Base-by-base conservation (phyloP, 148 eudicot species). In the Pouteria glomerata region DNA sequence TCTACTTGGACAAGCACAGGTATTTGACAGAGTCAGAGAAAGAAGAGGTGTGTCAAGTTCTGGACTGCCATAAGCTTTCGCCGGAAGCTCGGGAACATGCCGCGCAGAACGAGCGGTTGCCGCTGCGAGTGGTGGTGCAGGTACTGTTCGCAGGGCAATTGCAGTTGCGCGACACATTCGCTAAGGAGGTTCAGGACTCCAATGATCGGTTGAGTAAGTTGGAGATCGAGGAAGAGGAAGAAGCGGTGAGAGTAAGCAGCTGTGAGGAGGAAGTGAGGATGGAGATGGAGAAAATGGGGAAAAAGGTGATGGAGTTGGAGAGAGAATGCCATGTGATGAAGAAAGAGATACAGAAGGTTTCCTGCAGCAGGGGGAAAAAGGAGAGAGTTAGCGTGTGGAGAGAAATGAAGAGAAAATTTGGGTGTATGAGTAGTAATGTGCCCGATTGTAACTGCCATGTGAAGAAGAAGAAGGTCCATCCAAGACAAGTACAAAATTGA, bases 391-490 rank as follows among this genome's bases (percentile, higher is more conserved):
- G 89, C 53, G 45, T 92, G 61, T 92, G 97, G 97, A 83, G 58
- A 60, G 90, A 88, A 69, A 73, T 92, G 89, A 92, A 89, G 89
- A 86, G 96, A 78, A 87, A 87, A 78, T 73, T 92, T 68, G 93
- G 96, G 73, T 92, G 97, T 75, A 63, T 74, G 41, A 79, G 79
- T 2, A 80, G 82, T n/a, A 63, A n/a, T n/a, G n/a, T 81, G 71
- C 60, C 69, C 55, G 85, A 75, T 16, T 27, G 66, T 42, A 78
- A 83, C 33, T 86, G 86, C 55, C 87, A 83, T 67, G 78, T 72
- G 39, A 89, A 87, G 79, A 86, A 72, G 80, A 88, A 85, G 81
- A 88, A 85, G 73, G 74, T 83, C 27, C 81, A 83, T 52, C 80
- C 79, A 51, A 82, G 78, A 65, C 75, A 51, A 75, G 37, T 47